Evolutionary conservation across 257 asterid genomes (phyloP), one percentile per base, ranked within the genome.

Genomic region (Ballota nigra): DNA sequence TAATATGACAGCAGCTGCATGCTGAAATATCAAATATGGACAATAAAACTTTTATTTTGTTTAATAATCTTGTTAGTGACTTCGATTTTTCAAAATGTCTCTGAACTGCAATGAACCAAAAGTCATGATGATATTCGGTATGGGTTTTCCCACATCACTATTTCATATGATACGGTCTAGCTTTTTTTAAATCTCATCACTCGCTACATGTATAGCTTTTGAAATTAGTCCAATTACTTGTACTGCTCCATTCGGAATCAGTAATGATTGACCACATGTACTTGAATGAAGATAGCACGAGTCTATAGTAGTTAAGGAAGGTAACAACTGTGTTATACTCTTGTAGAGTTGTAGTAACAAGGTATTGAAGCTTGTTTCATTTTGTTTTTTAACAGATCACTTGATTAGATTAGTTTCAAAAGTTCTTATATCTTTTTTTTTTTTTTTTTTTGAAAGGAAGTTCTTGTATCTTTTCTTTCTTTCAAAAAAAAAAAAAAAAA

Each of bases 201-300:
- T 18, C 34, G 61, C 34, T 18, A 55, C n/a, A 18, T 6, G 23
- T 59, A 16, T 12, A 28, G n/a, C 66, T 69, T 28, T 62, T 6
- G 6, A 8, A 38, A 36, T 31, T 49, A 38, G 45, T 60, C 15
- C 6, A 6, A 26, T 8, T 41, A 40, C 58, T 43, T 66, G 66
- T 3, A 10, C n/a, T 34, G 63, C 18, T 45, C 43, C 26, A 59
- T 63, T 56, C 47, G 5, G 26, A 71, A 19, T 56, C 26, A 20
- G 22, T 41, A 66, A 41, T 71, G 38, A 33, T 58, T 34, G 66
- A 49, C 38, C 63, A 63, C 58, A 28, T 71, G 45, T 33, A 24
- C 52, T 58, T 77, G 65, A 61, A 61, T 61, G 78, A 45, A 31
- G 43, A 77, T 31, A 13, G 31, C 24, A 40, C 24, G 63, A 16